A percentile compares a stretch with the other conserved stretches of the same genome.
Evolutionary conservation across 2,329 filamentous ascomycete species (phyloP).

Genomic region (Epichloe festucae): DNA sequence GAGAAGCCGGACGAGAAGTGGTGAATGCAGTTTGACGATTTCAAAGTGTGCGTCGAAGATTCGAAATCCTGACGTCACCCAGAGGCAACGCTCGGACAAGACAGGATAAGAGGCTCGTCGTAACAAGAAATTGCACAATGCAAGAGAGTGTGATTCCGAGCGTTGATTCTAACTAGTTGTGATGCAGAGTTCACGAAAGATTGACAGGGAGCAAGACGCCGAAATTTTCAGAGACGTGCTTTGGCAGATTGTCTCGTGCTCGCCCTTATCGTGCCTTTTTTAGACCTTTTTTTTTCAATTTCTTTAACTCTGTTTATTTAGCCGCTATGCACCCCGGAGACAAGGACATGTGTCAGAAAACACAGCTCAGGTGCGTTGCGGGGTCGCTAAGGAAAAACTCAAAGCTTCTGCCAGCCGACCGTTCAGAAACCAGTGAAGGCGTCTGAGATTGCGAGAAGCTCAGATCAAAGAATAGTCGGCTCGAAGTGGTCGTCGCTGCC

Average conservation of each 20-base stretch:
- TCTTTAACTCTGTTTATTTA: too few relatives aligned
- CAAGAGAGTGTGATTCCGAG: not conserved
- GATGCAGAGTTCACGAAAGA: too few relatives aligned
- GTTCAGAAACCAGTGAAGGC: constrained; percentile 49
- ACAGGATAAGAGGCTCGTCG: not conserved
- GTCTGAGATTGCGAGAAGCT: constrained; percentile 30
- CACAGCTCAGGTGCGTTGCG: too few relatives aligned
- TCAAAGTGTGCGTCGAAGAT: not conserved
- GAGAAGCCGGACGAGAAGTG: constrained; percentile 50
- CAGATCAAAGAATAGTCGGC: constrained; percentile 27
- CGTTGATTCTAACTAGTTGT: not conserved
- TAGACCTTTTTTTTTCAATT: too few relatives aligned
- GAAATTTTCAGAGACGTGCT: not conserved
- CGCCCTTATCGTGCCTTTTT: too few relatives aligned
- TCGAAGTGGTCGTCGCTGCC: constrained; percentile 18
- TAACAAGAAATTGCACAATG: not conserved
- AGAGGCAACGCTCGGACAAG: not conserved
- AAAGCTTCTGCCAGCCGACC: constrained; percentile 20
- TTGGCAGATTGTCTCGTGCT: not conserved
- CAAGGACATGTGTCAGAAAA: too few relatives aligned
- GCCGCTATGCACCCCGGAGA: too few relatives aligned
- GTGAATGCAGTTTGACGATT: constrained; percentile 57
- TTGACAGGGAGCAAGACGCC: too few relatives aligned
- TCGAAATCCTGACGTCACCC: not conserved
- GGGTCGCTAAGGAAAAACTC: too few relatives aligned